Base-by-base conservation (phyloP, 306 rosid genomes). In the Cucumis melo region DNA sequence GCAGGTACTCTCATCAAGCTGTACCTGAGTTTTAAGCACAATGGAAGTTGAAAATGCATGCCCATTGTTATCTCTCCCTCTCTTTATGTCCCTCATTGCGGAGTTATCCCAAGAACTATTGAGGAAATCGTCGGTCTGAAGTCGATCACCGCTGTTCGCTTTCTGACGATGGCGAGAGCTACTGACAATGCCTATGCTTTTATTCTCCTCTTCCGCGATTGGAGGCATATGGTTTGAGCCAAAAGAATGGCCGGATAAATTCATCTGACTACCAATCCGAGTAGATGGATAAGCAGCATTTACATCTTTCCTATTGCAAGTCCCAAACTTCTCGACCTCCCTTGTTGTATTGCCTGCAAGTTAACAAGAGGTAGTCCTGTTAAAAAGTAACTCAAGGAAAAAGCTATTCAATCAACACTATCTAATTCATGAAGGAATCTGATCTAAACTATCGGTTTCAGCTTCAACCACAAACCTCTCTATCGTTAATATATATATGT, bases 71-170 rank as follows among this genome's bases (percentile, higher is more conserved):
- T 82, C 90, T 81, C 78, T 79, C 75, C 85, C 85, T 83, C 86
- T 38, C 82, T 90, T 89, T 46, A 82, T 72, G 78, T 79, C 80
- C 82, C 54, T 77, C 77, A 83, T 82, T 41, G 79, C 21, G 51
- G 97, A 80, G 74, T 27, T 77, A 55, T 87, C 88, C 97, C 96
- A 89, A 44, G 90, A 74, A 63, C 87, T 88, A 82, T 29, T 74
- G 73, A 81, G 77, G 83, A 82, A 89, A 78, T 61, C 79, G 36
- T 86, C 82, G 0, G 85, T 54, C 66, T 73, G 82, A 71, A 51
- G 74, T 29, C 75, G 83, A 24, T 79, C 73, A 57, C 65, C 65
- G n/a, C 80, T 81, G 83, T 86, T 81, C 19, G 7, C 58, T 59
- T 77, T 85, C 21, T 78, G 44, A 24, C 79, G 83, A 56, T 75